Percentiles rank a stretch among this genome's conserved stretches.
Evolutionary conservation across 2,329 filamentous ascomycete species (phyloP).

Genomic region (Fusarium sp.): DNA sequence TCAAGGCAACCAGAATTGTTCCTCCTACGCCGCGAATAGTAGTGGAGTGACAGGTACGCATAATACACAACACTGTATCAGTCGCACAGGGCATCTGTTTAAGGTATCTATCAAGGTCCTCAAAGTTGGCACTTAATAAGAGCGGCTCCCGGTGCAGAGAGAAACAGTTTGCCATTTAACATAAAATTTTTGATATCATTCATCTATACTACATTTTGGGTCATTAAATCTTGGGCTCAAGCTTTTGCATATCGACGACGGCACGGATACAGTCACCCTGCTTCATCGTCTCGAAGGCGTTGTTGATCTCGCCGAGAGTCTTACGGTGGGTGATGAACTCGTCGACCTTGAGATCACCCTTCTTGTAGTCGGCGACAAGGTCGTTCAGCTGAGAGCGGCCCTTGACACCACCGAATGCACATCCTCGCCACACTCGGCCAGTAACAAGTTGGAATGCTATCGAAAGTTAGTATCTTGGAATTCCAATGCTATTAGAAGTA

Average conservation of each 20-base stretch:
- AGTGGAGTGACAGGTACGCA: slow-evolving; percentile 9
- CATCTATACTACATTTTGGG: slow-evolving; percentile 38
- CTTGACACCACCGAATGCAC: slow-evolving; percentile 98
- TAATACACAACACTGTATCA: slow-evolving; percentile 13
- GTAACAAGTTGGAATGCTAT: slow-evolving; percentile 98
- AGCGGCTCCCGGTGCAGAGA: background rate
- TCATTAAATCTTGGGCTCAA: slow-evolving; percentile 39
- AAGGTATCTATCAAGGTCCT: slow-evolving; percentile 31
- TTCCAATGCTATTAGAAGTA: background rate
- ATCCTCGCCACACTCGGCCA: slow-evolving; percentile 96
- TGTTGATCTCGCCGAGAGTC: slow-evolving; percentile 83
- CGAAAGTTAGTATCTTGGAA: slow-evolving; percentile 38
- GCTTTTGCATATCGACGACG: slow-evolving; percentile 74
- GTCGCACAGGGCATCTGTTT: background rate
- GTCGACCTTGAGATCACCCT: slow-evolving; percentile 92
- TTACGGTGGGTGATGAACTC: slow-evolving; percentile 99
- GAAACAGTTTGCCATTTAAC: slow-evolving; percentile 25
- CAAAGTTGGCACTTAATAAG: slow-evolving; percentile 13
- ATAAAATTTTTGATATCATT: slow-evolving; percentile 34
- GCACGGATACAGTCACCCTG: slow-evolving; percentile 95
- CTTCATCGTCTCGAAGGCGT: slow-evolving; percentile 94
- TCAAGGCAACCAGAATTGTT: too few species aligned
- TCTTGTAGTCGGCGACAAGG: slow-evolving; percentile 89
- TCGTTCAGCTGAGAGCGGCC: slow-evolving; percentile 90
- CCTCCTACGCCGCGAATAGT: background rate